phyloP scores from a whole-genome alignment of 495 filamentous ascomycete species.

The Penicillium soppii region DNA sequence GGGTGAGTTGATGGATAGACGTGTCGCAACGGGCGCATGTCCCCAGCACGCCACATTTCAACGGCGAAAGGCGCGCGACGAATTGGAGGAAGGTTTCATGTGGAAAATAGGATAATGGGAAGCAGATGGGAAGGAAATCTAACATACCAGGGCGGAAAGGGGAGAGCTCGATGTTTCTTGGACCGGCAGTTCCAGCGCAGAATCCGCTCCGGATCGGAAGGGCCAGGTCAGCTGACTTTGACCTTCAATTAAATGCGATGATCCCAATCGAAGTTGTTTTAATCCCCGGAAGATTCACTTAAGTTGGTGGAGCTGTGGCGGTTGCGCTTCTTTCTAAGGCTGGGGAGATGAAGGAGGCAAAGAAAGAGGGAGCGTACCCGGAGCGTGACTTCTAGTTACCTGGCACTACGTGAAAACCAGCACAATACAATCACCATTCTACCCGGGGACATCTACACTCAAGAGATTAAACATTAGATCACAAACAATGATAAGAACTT shows the following conservation, averaged over 20 bases:
- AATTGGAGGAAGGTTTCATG: not conserved
- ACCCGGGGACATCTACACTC: not conserved
- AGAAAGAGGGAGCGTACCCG: conserved; percentile 9
- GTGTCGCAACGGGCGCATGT: conserved; percentile 27
- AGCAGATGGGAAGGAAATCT: conserved; percentile 4
- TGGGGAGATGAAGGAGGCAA: conserved; percentile 8
- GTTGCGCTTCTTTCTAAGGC: not conserved
- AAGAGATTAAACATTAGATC: not conserved
- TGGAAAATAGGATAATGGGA: not conserved
- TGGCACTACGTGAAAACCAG: too few relatives aligned
- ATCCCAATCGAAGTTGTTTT: conserved; percentile 1
- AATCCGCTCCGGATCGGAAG: conserved; percentile 7
- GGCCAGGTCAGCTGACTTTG: conserved; percentile 7
- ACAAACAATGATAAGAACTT: not conserved
- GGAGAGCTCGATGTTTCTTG: conserved; percentile 9
- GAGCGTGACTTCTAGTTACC: too few relatives aligned
- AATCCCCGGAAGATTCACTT: not conserved
- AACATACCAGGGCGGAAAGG: conserved; percentile 26
- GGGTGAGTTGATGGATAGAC: conserved; percentile 12
- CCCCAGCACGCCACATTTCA: conserved; percentile 3
- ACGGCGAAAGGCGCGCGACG: not conserved
- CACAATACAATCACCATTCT: too few relatives aligned
- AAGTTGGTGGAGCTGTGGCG: not conserved
- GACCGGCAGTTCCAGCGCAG: conserved; percentile 7
- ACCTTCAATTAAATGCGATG: not conserved